phyloP scores from a whole-genome alignment of 73 alveolate genomes.

The Paramecium sexaurelia region DNA sequence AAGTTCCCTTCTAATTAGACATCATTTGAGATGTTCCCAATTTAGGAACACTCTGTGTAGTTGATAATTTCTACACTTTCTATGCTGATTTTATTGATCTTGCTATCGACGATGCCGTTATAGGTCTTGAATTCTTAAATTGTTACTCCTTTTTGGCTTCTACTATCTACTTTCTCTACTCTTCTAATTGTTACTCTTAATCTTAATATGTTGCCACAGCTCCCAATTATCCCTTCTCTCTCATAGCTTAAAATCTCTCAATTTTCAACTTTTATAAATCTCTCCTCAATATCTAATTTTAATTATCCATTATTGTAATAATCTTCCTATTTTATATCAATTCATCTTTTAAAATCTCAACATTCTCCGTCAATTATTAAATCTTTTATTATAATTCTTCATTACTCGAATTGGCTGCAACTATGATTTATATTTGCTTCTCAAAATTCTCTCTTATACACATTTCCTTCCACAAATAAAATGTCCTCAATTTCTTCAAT shows the following conservation, averaged over 20 bases:
- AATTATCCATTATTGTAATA: conserved; percentile 44
- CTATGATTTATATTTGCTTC: conserved; percentile 6
- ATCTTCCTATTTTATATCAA: conserved; percentile 21
- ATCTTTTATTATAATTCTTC: conserved; percentile 26
- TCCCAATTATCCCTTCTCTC: conserved; percentile 52
- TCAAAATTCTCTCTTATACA: conserved; percentile 14
- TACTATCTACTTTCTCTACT: not conserved
- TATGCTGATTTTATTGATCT: conserved; percentile 8
- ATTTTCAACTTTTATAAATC: conserved; percentile 32
- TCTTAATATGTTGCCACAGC: conserved; percentile 29
- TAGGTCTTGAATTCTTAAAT: not conserved
- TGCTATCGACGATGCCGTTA: not conserved
- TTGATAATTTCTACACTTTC: not conserved
- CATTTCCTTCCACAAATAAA: conserved; percentile 8
- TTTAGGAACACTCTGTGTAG: not conserved
- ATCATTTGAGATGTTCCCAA: not conserved
- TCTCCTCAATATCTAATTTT: conserved; percentile 28
- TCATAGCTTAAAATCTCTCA: conserved; percentile 46
- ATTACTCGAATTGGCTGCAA: conserved; percentile 30
- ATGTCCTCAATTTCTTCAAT: not conserved
- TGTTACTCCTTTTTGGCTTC: not conserved
- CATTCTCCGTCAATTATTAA: conserved; percentile 29
- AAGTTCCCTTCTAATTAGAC: not conserved
- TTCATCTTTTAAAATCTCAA: conserved; percentile 39
- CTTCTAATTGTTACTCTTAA: not conserved